Base-by-base conservation (phyloP, 768 basidiomycete species). In the Atractiella rhizophila region DNA sequence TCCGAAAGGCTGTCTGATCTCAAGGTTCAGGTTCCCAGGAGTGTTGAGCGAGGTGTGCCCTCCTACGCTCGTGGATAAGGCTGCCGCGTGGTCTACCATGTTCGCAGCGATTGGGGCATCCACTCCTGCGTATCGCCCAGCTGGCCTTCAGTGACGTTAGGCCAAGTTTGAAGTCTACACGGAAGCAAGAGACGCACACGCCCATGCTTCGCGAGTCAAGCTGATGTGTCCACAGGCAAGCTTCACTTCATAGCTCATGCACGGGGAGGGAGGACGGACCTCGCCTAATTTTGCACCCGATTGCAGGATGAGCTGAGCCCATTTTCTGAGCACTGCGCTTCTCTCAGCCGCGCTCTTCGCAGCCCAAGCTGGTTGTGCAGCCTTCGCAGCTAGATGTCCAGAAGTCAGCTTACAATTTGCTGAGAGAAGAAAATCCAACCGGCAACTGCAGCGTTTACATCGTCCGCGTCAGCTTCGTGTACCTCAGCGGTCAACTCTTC, bases 281-380 rank as follows among this genome's bases (percentile, higher is more conserved):
- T n/a, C n/a, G n/a, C n/a, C n/a, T n/a, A 46, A 7, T 13, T 20
- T 35, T 15, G 33, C 21, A 12, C 26, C 11, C 20, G 13, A 15
- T 5, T 5, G 5, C 5, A 24, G 4, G 29, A 12, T n/a, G 4
- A n/a, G n/a, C n/a, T n/a, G n/a, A 16, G 48, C 48, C n/a, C 50
- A 44, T 45, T 49, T 52, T 33, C 36, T 13, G 21, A 54, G 46
- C 26, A 49, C 9, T 11, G n/a, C 36, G 12, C 28, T 13, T 12
- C 30, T 15, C n/a, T 25, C 23, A 3, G 16, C 3, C 8, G 32
- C 20, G 28, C 8, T 21, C 1, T 23, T 11, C n/a, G 36, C 36
- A 24, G 13, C 36, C 36, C 36, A 37, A 9, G 8, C 19, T 9
- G 36, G 9, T 37, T 37, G 36, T 7, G 36, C 36, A n/a, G 7